Evolutionary conservation across 164 flowering plant genomes (phyloP), one percentile per base, ranked within the genome.

Genomic region (Tetracentron sinense): DNA sequence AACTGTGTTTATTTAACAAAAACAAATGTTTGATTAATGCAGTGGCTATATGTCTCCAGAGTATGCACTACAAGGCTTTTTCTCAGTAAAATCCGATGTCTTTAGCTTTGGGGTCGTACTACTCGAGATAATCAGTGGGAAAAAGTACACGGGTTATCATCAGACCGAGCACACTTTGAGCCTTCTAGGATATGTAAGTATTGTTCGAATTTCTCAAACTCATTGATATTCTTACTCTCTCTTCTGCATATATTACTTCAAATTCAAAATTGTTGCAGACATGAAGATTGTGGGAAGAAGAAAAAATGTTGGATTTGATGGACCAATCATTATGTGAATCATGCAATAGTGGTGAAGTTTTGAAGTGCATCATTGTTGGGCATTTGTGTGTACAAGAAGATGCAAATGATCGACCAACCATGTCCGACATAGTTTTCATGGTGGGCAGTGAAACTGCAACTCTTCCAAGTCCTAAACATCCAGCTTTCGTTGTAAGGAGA

Each of bases 311-410:
- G 50, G 70, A 65, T 21, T 30, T 71, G 38, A n/a, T n/a, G n/a
- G n/a, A n/a, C n/a, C n/a, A n/a, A n/a, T n/a, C n/a, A n/a, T n/a
- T n/a, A n/a, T n/a, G 14, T 14, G 66, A 66, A 31, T 10, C 31
- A 38, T 61, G 46, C 51, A 58, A 66, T 7, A 25, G 15, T 17
- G 17, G 3, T 12, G 67, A 71, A 29, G 51, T 71, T 21, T 1
- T 56, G 27, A 71, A 53, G 58, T n/a, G n/a, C n/a, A n/a, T n/a
- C n/a, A n/a, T n/a, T n/a, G n/a, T n/a, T n/a, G n/a, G n/a, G n/a
- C n/a, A 64, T 0, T 33, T 70, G 16, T 65, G 74, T 30, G 69
- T 72, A 22, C 68, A 67, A 58, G 64, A 62, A n/a, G n/a, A n/a
- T n/a, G n/a, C n/a, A n/a, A n/a, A n/a, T n/a, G n/a, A n/a, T n/a